Evolutionary conservation across 495 filamentous ascomycete species (phyloP).

Genomic region (Annulohypoxylon maeteangense): DNA sequence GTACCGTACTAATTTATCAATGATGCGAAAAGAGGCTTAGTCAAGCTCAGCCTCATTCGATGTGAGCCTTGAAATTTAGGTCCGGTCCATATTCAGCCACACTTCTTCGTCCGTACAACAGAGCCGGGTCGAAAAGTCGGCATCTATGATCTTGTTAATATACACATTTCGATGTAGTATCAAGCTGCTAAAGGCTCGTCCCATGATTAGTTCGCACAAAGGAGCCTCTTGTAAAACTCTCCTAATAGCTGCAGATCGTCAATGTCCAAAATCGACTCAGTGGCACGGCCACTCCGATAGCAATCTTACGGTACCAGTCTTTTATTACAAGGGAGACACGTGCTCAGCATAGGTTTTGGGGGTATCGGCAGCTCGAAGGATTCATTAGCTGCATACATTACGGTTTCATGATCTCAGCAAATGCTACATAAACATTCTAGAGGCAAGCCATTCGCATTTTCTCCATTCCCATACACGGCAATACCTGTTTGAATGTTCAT

Average conservation of each 20-base stretch:
- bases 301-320: conserved; percentile 6
- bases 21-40: conserved; percentile 25
- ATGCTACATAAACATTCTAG: conserved; percentile 28
- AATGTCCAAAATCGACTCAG: conserved; percentile 3
- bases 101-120: not conserved
- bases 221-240: not conserved
- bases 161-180: not conserved
- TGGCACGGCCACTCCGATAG: conserved; percentile 9
- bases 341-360: conserved; percentile 23
- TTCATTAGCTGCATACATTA: conserved; percentile 33
- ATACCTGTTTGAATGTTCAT: conserved; percentile 5
- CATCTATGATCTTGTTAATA: not conserved
- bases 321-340: conserved; percentile 29
- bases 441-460: conserved; percentile 13
- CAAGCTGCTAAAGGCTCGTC: not conserved
- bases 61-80: not conserved
- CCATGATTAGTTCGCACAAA: not conserved
- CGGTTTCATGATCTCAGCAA: conserved; percentile 37
- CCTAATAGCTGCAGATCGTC: not conserved
- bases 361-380: conserved; percentile 32
- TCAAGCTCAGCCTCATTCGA: conserved; percentile 37
- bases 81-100: conserved; percentile 3
- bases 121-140: not conserved
- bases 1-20: not conserved
- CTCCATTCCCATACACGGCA: conserved; percentile 6